Base-by-base conservation (phyloP, 441 rosid species). In the Mallotus repandus region DNA sequence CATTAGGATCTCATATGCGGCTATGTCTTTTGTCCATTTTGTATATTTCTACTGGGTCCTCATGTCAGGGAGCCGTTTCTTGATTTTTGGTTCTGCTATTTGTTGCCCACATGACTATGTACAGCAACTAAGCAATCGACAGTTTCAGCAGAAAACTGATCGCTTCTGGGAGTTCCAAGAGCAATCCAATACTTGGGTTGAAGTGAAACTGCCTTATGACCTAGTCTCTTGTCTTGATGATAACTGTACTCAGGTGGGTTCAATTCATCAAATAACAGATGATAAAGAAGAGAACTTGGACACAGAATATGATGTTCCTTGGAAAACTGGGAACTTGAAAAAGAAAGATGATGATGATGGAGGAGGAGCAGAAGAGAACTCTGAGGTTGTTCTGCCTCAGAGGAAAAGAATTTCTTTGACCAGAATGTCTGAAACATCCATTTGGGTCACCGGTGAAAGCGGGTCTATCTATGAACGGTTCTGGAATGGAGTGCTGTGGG, bases 401-500 rank as follows among this genome's bases (percentile, higher is more conserved):
- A 90, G 96, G 48, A 90, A 85, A 84, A 85, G 90, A 77, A 75
- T 84, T 72, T 90, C 96, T 10, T 73, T 88, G 77, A 81, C 85
- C 32, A 88, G 78, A 79, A 86, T 88, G 88, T 86, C 90, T 4
- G 96, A 87, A 49, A 65, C 86, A 50, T 90, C 93, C 38, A 79
- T 90, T 38, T 90, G 96, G 96, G 81, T 90, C 52, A 88, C 93
- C 16, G 90, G 91, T 57, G 85, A 85, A 75, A 88, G 96, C 73
- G 90, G 96, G 59, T 81, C 87, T 11, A 84, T 86, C 74, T 86
- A 88, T 64, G 93, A 90, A 83, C 82, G 93, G 83, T 90, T 84
- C 75, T 90, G 93, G 93, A 90, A 90, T 82, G 90, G 93, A 70
- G 88, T 89, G 13, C 91, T 83, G 76, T 88, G 92, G 96, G 93